A percentile compares a stretch with the other conserved stretches of the same genome.
These are phyloP conservation scores for Acmispon strigosus DNA, from an alignment of 306 rosid genomes.

Conservation along the genomic window DNA sequence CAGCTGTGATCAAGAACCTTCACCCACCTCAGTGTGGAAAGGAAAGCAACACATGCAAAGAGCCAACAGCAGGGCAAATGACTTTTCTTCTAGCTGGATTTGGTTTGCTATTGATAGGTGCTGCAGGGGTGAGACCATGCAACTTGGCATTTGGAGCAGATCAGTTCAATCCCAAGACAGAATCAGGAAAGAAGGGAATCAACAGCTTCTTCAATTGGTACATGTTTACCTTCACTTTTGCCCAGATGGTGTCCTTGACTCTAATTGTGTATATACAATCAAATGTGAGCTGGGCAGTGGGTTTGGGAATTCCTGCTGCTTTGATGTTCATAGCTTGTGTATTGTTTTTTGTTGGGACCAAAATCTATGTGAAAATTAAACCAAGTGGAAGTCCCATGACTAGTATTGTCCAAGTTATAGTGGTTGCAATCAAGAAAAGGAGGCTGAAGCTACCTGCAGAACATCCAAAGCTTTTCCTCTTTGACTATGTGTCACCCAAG, in stretches of 20 bases:
- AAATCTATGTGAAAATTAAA: conserved; percentile 63
- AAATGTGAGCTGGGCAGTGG: conserved; percentile 73
- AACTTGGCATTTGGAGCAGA: conserved; percentile 88
- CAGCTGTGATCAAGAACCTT: conserved; percentile 56
- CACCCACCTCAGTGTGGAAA: conserved; percentile 66
- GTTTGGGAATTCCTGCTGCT: conserved; percentile 67
- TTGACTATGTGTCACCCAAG: conserved; percentile 40
- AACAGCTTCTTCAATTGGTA: conserved; percentile 96
- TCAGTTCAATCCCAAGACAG: conserved; percentile 75
- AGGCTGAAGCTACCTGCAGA: conserved; percentile 36
- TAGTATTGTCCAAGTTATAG: conserved; percentile 63
- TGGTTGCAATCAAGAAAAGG: conserved; percentile 57
- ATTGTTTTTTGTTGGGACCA: conserved; percentile 60
- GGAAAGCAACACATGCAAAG: conserved; percentile 44
- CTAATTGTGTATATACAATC: conserved; percentile 70
- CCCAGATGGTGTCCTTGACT: conserved; percentile 58
- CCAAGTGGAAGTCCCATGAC: conserved; percentile 82
- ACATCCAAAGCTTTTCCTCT: conserved; percentile 50
- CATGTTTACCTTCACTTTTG: conserved; percentile 62
- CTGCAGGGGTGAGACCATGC: conserved; percentile 83
- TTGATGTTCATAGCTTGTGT: conserved; percentile 59
- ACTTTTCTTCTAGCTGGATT: conserved; percentile 51
- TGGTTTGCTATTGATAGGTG: conserved; percentile 54
- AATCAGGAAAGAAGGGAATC: conserved; percentile 69
- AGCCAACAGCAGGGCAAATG: conserved; percentile 63